phyloP scores from a whole-genome alignment of 192 early-diverging fungal genomes.

The Powellomyces hirtus region DNA sequence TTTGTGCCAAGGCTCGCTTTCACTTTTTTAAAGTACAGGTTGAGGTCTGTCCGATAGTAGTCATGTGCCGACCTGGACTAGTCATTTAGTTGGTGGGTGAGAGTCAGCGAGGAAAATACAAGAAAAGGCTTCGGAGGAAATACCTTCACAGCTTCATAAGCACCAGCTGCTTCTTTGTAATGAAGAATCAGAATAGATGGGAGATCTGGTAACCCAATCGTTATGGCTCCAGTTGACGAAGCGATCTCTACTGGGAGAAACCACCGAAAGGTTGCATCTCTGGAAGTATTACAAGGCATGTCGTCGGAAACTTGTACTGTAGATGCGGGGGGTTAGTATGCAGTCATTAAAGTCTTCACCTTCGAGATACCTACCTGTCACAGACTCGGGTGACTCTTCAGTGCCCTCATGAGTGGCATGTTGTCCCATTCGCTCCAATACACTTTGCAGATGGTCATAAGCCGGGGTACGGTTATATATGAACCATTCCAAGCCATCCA shows the following conservation, averaged over 20 bases:
- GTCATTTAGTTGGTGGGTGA: no score
- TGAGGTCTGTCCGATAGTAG: constrained; percentile 55
- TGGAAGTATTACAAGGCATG: not conserved
- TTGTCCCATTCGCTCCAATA: constrained; percentile 6
- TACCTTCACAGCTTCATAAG: constrained; percentile 44
- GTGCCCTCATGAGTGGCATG: not conserved
- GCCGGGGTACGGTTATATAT: constrained; percentile 75
- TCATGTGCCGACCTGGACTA: constrained; percentile 57
- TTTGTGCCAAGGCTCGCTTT: constrained; percentile 58
- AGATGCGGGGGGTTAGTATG: not conserved
- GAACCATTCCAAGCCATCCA: constrained; percentile 79
- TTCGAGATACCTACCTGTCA: not conserved
- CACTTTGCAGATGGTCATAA: constrained; percentile 54
- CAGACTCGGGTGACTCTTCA: not conserved
- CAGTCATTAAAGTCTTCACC: not conserved
- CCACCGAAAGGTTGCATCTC: constrained; percentile 49
- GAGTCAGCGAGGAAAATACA: no score
- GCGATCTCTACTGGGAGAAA: constrained; percentile 68
- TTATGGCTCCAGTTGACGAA: constrained; percentile 62
- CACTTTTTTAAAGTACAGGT: constrained; percentile 50
- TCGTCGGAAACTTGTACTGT: constrained; percentile 7
- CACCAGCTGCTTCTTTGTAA: constrained; percentile 57
- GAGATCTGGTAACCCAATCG: constrained; percentile 68
- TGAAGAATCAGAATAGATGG: constrained; percentile 58
- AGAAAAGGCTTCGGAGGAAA: no score